Base-by-base conservation (phyloP, 1,284 basidiomycete species). In the Dichomitus squalens region DNA sequence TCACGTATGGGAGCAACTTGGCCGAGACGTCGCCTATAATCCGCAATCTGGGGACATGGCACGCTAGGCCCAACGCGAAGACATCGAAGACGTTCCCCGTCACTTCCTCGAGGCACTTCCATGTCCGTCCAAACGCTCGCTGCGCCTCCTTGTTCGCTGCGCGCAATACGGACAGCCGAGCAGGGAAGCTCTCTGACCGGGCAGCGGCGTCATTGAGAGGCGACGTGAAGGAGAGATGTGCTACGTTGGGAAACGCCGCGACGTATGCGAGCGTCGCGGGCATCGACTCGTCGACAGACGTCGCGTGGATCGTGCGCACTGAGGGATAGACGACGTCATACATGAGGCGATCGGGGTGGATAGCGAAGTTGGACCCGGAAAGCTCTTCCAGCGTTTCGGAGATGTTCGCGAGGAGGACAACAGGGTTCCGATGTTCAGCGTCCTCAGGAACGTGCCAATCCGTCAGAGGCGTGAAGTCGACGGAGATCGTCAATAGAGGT, bases 351-450 rank as follows among this genome's bases (percentile, higher is more conserved):
- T n/a, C 25, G 9, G 46, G 50, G 18, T 25, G 20, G 23, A 51
- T 20, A 29, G 55, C 46, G 41, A 62, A 62, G 11, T 52, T 47
- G 1, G 52, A 23, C 21, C 61, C 61, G 0, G 21, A 34, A 7
- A 62, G 52, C 47, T 27, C 52, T 36, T 54, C 44, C 27, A 62
- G 57, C 18, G 57, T 57, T 11, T 50, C 27, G 5, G 57, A 50
- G 34, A 46, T 12, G 7, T 31, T 16, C 16, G 31, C 50, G 3
- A 62, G 55, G 36, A 38, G 41, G n/a, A 57, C 31, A 44, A 62
- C 52, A 7, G 61, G 61, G 39, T 62, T 61, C 0, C 46, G 46
- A 1, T 27, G 18, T 36, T 51, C 48, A 1, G 33, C n/a, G 27
- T 46, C 33, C 21, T 36, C 31, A 3, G 34, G 27, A 5, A 7